Base-by-base conservation (phyloP, 140 eudicot genomes). In the Bidens hawaiensis region DNA sequence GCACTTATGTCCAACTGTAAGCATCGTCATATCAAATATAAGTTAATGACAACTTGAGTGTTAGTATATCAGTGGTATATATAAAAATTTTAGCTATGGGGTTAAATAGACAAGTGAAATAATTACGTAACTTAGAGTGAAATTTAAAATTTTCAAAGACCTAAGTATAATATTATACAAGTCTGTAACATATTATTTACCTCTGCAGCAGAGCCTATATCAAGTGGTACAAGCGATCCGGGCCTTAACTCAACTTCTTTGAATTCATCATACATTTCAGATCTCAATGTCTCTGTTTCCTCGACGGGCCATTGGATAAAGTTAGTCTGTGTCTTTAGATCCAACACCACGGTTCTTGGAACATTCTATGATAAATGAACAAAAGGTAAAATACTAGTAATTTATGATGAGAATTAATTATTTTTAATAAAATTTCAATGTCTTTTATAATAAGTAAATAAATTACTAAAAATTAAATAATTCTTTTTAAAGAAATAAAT, bases 251-350 rank as follows among this genome's bases (percentile, higher is more conserved):
- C 28, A n/a, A 76, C 16, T 3, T 67, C 55, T 4, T 62, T 49
- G 26, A 76, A 71, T 34, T 62, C 71, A 0, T 57, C 18, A 11
- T 23, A 26, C 62, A 13, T 41, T 62, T 33, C 31, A 58, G 60
- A 52, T 31, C 82, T 72, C 51, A 80, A 68, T 2, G 54, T 76
- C 27, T 76, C 62, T 6, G 65, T 66, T 57, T 80, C 86, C 67
- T 80, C 74, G 24, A 80, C 70, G 4, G 86, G 86, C 86, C 86
- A 80, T 62, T 80, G 79, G 15, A 80, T 54, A 56, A 80, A 17
- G 65, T 80, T 76, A 36, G 54, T 60, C 23, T 76, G 78, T 0
- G 85, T 75, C 67, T 75, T 75, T 1, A 3, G 17, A 48, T 80
- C 85, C 9, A 65, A 75, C 54, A 55, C 38, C 53, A 79, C 54